A percentile compares a stretch with the other conserved stretches of the same genome.
Conservation (phyloP, 2,329 filamentous ascomycete genomes). For the Myriosclerotinia curreyana region DNA sequence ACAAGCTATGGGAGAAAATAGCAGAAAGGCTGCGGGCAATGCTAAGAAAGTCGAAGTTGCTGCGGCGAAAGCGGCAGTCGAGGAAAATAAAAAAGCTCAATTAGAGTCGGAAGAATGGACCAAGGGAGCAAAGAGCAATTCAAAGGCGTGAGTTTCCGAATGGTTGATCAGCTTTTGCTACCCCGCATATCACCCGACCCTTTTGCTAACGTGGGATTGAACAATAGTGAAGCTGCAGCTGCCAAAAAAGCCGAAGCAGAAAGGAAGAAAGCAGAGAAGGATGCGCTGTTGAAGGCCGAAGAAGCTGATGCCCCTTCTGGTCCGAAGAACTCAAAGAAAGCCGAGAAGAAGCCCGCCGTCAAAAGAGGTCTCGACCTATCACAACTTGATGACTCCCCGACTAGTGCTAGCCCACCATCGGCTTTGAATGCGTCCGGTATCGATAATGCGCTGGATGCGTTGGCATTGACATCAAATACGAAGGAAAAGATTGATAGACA, state of each 20-base stretch:
- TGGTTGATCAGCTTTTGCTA: constrained; percentile 17
- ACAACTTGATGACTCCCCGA: constrained; percentile 59
- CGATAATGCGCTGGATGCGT: constrained; percentile 87
- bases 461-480: constrained; percentile 60
- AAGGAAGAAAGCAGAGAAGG: constrained; percentile 88
- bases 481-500: constrained; percentile 78
- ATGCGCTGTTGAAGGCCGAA: constrained; percentile 78
- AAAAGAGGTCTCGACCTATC: constrained; percentile 67
- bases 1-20: constrained; percentile 72
- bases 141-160: constrained; percentile 71
- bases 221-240: constrained; percentile 72
- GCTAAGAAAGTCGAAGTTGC: constrained; percentile 89
- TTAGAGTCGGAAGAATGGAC: constrained; percentile 75
- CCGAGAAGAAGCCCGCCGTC: constrained; percentile 60
- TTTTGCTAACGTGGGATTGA: constrained; percentile 23
- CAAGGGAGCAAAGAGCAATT: constrained; percentile 78
- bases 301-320: constrained; percentile 59
- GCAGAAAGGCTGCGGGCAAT: constrained; percentile 86
- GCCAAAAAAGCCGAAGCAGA: constrained; percentile 79
- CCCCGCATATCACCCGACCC: constrained; percentile 21
- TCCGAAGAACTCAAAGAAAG: constrained; percentile 57
- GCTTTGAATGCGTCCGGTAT: constrained; percentile 82
- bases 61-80: constrained; percentile 71
- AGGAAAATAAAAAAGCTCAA: constrained; percentile 62
- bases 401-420: constrained; percentile 45